Conservation (phyloP, 179 eudicot species). For the Spinacia oleracea region DNA sequence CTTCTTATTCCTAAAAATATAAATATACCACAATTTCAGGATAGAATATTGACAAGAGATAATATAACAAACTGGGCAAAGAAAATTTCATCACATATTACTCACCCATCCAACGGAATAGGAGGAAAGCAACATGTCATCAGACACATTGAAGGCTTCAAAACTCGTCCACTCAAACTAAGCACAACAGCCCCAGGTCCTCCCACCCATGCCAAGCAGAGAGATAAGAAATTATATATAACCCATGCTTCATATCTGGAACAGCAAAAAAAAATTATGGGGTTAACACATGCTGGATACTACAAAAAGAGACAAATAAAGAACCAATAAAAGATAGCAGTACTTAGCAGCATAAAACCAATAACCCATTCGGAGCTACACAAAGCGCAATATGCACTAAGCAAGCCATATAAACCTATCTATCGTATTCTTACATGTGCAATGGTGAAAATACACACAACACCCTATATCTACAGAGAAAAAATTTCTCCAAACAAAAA, state of each 20-base stretch:
- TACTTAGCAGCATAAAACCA: background rate
- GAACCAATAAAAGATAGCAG: background rate
- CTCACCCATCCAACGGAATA: slow-evolving; percentile 90
- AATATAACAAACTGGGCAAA: background rate
- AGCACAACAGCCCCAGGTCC: slow-evolving; percentile 98
- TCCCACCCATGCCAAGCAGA: slow-evolving; percentile 98
- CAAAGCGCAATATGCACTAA: background rate
- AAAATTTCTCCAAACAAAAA: slow-evolving; percentile 13
- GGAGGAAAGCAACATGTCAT: slow-evolving; percentile 99
- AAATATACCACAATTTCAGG: background rate
- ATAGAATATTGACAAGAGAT: background rate
- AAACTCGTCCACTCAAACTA: slow-evolving; percentile 77
- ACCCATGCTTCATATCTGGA: slow-evolving; percentile 99
- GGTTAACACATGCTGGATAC: background rate
- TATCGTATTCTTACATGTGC: background rate
- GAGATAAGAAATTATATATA: slow-evolving; percentile 86
- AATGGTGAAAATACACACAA: background rate
- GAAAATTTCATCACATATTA: slow-evolving; percentile 1
- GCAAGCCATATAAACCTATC: background rate
- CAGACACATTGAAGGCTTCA: slow-evolving; percentile 80
- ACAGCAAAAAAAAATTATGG: slow-evolving; percentile 22
- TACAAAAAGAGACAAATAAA: background rate
- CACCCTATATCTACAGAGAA: background rate
- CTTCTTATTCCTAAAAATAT: background rate
- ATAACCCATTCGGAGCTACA: background rate